phyloP scores from a whole-genome alignment of 306 rosid species.

The Cajanus cajan region DNA sequence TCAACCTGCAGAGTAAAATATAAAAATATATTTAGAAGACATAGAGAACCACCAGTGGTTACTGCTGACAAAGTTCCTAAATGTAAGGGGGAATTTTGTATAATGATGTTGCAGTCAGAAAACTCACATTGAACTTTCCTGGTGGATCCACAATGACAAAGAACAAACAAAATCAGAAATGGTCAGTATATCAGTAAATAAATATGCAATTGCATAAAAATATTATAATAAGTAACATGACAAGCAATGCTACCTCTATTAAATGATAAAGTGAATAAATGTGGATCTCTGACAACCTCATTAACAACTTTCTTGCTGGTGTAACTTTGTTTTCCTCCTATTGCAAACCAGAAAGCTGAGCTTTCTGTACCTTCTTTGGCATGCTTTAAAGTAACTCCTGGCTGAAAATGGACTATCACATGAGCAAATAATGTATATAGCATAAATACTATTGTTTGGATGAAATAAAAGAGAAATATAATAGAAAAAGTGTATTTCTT shows the following conservation, averaged over 20 bases:
- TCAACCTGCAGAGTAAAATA: constrained; percentile 59
- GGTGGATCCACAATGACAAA: constrained; percentile 47
- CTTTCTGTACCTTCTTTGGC: constrained; percentile 95
- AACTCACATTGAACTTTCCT: constrained; percentile 92
- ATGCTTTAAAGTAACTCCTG: constrained; percentile 79
- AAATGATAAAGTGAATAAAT: constrained; percentile 67
- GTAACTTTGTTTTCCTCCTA: constrained; percentile 90
- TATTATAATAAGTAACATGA: constrained; percentile 7
- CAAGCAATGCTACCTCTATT: constrained; percentile 56
- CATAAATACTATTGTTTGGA: constrained; percentile 6
- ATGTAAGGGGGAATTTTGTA: neutral
- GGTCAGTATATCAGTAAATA: constrained; percentile 41
- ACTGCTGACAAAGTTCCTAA: constrained; percentile 10
- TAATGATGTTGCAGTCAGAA: constrained; percentile 13
- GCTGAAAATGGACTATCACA: constrained; percentile 56
- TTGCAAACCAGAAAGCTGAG: constrained; percentile 85
- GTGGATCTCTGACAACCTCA: constrained; percentile 77
- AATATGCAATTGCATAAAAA: neutral
- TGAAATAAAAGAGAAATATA: neutral
- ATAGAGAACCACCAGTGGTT: constrained; percentile 3
- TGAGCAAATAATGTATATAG: constrained; percentile 15
- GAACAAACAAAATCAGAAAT: constrained; percentile 32
- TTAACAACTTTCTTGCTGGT: constrained; percentile 60
- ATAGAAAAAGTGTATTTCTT: neutral
- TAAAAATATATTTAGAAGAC: constrained; percentile 27